Percentiles rank a stretch among this genome's conserved stretches.
phyloP scores from a whole-genome alignment of 2,329 filamentous ascomycete species.

The Phaeosphaeria sp. region DNA sequence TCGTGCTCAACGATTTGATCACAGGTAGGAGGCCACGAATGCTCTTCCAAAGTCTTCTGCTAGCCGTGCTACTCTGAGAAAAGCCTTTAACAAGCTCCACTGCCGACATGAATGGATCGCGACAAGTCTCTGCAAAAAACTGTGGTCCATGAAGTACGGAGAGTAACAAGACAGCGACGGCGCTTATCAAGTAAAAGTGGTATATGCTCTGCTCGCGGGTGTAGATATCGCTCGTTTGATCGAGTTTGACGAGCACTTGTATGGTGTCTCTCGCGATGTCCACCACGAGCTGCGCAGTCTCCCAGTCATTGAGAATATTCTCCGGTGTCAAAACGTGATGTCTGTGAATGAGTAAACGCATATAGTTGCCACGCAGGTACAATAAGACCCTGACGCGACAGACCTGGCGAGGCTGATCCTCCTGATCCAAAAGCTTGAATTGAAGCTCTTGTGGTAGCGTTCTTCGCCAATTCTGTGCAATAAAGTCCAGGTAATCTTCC shows the following conservation, averaged over 20 bases:
- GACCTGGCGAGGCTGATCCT: constrained; percentile 19
- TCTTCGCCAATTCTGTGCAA: constrained; percentile 24
- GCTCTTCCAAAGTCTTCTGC: constrained; percentile 28
- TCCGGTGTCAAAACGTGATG: constrained; percentile 28
- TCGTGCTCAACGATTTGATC: constrained; percentile 15
- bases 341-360: constrained; percentile 24
- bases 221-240: constrained; percentile 28
- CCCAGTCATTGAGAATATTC: constrained; percentile 16
- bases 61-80: constrained; percentile 22
- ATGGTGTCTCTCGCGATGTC: constrained; percentile 28
- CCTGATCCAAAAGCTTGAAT: constrained; percentile 20
- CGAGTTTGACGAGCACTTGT: constrained; percentile 25
- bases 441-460: constrained; percentile 25
- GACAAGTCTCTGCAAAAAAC: constrained; percentile 21
- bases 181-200: constrained; percentile 28
- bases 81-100: constrained; percentile 29
- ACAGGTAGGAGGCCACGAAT: constrained; percentile 25
- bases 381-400: constrained; percentile 22
- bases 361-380: constrained; percentile 25
- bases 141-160: constrained; percentile 30
- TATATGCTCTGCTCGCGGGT: constrained; percentile 24
- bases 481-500: constrained; percentile 28
- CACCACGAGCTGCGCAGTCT: constrained; percentile 21
- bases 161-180: constrained; percentile 22
- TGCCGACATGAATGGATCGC: constrained; percentile 23